These are phyloP conservation scores for Heliosperma pusillum DNA, from an alignment of 148 eudicot species.

Conservation along the genomic window DNA sequence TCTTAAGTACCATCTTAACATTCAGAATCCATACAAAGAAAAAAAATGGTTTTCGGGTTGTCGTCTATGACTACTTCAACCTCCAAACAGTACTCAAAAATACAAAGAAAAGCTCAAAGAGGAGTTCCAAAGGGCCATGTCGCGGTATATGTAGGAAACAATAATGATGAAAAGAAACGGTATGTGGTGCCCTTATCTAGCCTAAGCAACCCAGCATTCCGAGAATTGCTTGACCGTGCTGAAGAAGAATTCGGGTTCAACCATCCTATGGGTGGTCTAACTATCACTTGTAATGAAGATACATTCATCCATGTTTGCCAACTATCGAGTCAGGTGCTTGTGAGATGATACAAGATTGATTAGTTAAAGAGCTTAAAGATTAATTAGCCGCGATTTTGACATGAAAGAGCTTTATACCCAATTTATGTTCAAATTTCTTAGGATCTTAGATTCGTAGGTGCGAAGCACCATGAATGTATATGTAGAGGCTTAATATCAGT, in stretches of 20 bases:
- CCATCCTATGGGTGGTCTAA: constrained; percentile 39
- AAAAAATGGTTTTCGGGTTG: constrained; percentile 16
- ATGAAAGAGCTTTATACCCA: neutral
- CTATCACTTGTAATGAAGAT: constrained; percentile 41
- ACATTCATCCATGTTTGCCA: constrained; percentile 21
- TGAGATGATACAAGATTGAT: neutral
- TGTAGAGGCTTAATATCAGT: neutral
- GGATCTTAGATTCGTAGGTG: neutral
- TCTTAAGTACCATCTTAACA: neutral
- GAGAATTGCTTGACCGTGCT: constrained; percentile 30
- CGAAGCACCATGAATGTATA: neutral
- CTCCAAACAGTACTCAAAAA: constrained; percentile 25
- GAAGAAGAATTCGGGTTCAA: constrained; percentile 43
- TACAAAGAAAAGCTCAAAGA: constrained; percentile 26
- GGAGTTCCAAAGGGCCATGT: constrained; percentile 40
- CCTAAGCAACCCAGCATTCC: constrained; percentile 40
- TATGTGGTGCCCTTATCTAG: constrained; percentile 43
- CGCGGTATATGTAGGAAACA: constrained; percentile 45
- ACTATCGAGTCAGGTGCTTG: neutral
- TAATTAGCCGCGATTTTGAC: neutral
- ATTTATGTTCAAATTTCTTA: neutral
- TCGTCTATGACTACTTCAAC: constrained; percentile 14
- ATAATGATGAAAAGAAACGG: constrained; percentile 26
- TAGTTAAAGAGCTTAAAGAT: neutral
- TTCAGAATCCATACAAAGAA: neutral